phyloP scores from a whole-genome alignment of 441 rosid species.

The Manihot esculenta region DNA sequence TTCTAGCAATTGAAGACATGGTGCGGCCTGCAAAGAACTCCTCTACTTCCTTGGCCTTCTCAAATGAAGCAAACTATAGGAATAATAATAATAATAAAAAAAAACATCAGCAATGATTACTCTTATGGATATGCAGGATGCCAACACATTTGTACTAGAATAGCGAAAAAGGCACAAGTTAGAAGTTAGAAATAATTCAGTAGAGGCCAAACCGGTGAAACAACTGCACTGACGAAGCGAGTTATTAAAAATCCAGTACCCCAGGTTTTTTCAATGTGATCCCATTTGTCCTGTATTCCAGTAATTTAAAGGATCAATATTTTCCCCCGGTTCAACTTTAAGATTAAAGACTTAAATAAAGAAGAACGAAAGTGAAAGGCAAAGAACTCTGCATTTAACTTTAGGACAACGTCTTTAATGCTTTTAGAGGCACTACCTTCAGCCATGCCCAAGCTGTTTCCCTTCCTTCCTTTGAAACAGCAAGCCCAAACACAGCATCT shows the following conservation, averaged over 20 bases:
- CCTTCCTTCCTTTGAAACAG: slow-evolving; percentile 72
- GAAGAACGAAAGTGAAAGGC: not conserved
- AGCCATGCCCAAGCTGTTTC: slow-evolving; percentile 93
- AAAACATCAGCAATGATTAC: not conserved
- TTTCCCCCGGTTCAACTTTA: not conserved
- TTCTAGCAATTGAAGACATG: slow-evolving; percentile 66
- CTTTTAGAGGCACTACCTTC: slow-evolving; percentile 36
- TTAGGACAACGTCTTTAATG: not conserved
- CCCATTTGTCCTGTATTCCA: slow-evolving; percentile 67
- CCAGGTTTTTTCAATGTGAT: slow-evolving; percentile 57
- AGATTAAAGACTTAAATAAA: not conserved
- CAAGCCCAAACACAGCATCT: slow-evolving; percentile 67
- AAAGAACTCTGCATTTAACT: not conserved
- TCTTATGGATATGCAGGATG: not conserved
- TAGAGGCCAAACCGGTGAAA: slow-evolving; percentile 81
- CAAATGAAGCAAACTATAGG: slow-evolving; percentile 74
- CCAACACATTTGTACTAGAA: not conserved
- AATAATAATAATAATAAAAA: no score
- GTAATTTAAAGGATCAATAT: not conserved
- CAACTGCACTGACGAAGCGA: slow-evolving; percentile 63
- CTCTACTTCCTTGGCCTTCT: slow-evolving; percentile 76
- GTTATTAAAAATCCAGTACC: slow-evolving; percentile 75
- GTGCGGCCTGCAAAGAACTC: slow-evolving; percentile 72
- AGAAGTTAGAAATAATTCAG: not conserved
- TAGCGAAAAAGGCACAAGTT: not conserved